Evolutionary conservation across 352 stramenopile species (phyloP), one percentile per base, ranked within the genome.

Genomic region (Globisporangium cederbergense): DNA sequence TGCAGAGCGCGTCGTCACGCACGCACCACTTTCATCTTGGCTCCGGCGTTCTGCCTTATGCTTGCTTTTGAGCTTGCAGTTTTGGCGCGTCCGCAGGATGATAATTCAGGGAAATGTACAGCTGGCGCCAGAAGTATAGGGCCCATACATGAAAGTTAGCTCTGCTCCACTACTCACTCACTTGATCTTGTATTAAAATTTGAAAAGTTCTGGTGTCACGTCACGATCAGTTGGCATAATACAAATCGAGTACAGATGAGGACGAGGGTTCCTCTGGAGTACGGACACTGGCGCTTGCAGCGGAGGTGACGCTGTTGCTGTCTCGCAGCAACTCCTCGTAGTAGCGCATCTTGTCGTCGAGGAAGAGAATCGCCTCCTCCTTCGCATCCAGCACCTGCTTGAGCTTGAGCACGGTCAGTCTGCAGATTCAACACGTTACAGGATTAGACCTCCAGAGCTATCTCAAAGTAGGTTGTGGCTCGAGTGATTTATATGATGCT

Each of bases 331-430:
- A 16, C 20, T 68, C 64, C 58, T 86, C 75, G 62, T 28, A 28
- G 25, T 28, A 28, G 25, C 25, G 71, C 25, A 91, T 69, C 66
- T 82, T 79, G 45, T 61, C 68, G 64, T 89, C 75, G 36, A 91
- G 69, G 46, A 84, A 87, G 20, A 70, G 55, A 38, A 91, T 68
- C 60, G 79, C 69, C n/a, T 82, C 79, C 57, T 91, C 79, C 51
- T 87, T 89, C 20, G 73, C 73, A 36, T 86, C 75, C n/a, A 91
- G 61, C 18, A 65, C 70, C 42, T 77, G 64, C 64, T 88, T 87
- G 32, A 91, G 51, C 28, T 77, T 79, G 45, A 80, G 36, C 36
- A 91, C 71, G 7, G 78, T 83, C 45, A 76, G 75, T 69, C 81
- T 88, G 53, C 6, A 16, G 14, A 38, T 0, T 7, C 50, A 55